phyloP scores from a whole-genome alignment of 805 yeast species.

The Cyberlindnera samutprakarnensis region DNA sequence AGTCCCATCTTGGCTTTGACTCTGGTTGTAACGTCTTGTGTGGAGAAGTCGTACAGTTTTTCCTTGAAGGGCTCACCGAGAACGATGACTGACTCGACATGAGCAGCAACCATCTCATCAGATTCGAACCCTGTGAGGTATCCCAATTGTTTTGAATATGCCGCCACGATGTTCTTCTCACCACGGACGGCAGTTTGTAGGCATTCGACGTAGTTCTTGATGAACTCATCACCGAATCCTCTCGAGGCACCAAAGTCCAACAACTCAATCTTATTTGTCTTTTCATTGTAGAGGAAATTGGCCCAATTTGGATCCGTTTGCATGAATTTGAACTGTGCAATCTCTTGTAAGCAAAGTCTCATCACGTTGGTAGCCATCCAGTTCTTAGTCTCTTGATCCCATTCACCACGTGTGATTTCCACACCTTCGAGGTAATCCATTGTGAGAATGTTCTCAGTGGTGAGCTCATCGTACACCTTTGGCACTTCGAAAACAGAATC shows the following conservation, averaged over 20 bases:
- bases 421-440: slow-evolving; percentile 84
- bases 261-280: slow-evolving; percentile 70
- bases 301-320: slow-evolving; percentile 99
- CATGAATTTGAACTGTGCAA: slow-evolving; percentile 82
- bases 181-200: slow-evolving; percentile 66
- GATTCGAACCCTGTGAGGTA: slow-evolving; percentile 90
- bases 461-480: slow-evolving; percentile 63
- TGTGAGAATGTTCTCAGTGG: slow-evolving; percentile 78
- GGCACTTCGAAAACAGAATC: slow-evolving; percentile 73
- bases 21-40: slow-evolving; percentile 90
- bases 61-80: slow-evolving; percentile 90
- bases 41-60: slow-evolving; percentile 54
- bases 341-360: slow-evolving; percentile 81
- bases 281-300: slow-evolving; percentile 75
- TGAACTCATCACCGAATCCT: slow-evolving; percentile 62
- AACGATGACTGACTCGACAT: slow-evolving; percentile 81
- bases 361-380: slow-evolving; percentile 81
- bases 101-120: slow-evolving; percentile 82
- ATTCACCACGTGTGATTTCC: slow-evolving; percentile 71
- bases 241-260: slow-evolving; percentile 96
- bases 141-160: slow-evolving; percentile 67
- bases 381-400: slow-evolving; percentile 67
- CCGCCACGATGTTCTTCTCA: slow-evolving; percentile 57
- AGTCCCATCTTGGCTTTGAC: slow-evolving; percentile 81
- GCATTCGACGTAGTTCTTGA: slow-evolving; percentile 58